Evolutionary conservation across 192 early-diverging fungal genomes (phyloP), one percentile per base, ranked within the genome.

Genomic region (Lobosporangium transversale): DNA sequence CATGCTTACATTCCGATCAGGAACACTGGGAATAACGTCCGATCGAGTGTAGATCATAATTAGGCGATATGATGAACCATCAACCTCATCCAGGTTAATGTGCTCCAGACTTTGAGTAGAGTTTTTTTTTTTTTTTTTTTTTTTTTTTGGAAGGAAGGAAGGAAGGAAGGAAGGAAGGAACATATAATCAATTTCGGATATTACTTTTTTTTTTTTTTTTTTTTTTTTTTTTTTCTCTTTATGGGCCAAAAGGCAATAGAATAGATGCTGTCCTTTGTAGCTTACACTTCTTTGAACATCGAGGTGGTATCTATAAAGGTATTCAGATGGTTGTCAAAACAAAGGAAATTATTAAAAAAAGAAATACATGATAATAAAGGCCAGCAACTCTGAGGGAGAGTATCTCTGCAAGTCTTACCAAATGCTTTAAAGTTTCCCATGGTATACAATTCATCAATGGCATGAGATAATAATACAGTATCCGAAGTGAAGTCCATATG

Each of bases 401-500:
- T 50, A 12, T 4, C 21, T 10, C n/a, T n/a, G n/a, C n/a, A n/a
- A n/a, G 15, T 23, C 74, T 40, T 66, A 70, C 78, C 62, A 54
- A 70, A 79, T 10, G 53, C 31, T 3, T 17, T 40, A 27, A 61
- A 79, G 18, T 70, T 54, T 32, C 78, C 78, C 78, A 70, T 79
- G 4, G 78, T 58, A 37, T 70, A 79, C 5, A 79, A 51, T 44
- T 70, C 78, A 23, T 66, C 68, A 20, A 79, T 64, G 5, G 50
- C 78, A 56, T 70, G 62, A 7, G 56, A 63, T 3, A 79, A 17
- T 15, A 79, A 55, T 5, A 53, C 53, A 10, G 29, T 57, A 14
- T 79, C 78, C 4, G 57, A 49, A 20, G 78, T 70, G 35, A 79
- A 79, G 20, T 79, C 78, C 68, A 79, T 70, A 31, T 79, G 78